Evolutionary conservation across 345 rosid species (phyloP).

Genomic region (Turritis glabra): DNA sequence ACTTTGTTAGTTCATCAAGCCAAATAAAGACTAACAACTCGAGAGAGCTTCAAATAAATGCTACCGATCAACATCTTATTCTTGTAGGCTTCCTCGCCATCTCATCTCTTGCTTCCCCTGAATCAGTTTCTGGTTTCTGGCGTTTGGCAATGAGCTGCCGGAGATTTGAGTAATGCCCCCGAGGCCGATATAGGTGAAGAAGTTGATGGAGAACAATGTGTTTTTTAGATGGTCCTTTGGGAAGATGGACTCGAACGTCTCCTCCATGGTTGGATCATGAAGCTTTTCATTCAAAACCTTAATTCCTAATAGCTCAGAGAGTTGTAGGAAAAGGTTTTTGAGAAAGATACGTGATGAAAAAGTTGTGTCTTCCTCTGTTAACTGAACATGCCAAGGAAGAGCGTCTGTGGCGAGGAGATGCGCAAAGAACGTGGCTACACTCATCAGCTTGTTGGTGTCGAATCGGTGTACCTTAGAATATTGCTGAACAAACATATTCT

Average conservation of each 20-base stretch:
- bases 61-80: not conserved
- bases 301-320: slow-evolving; percentile 66
- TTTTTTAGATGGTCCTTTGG: slow-evolving; percentile 66
- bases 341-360: slow-evolving; percentile 72
- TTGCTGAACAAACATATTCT: slow-evolving; percentile 69
- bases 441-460: slow-evolving; percentile 62
- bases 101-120: slow-evolving; percentile 24
- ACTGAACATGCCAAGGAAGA: slow-evolving; percentile 67
- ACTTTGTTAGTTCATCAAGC: not conserved
- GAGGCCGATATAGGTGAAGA: slow-evolving; percentile 73
- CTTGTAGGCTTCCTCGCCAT: slow-evolving; percentile 35
- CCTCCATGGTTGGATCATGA: slow-evolving; percentile 53
- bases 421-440: slow-evolving; percentile 72
- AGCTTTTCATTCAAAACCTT: slow-evolving; percentile 59
- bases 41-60: not conserved
- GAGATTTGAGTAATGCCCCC: slow-evolving; percentile 66
- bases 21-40: not conserved
- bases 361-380: slow-evolving; percentile 73
- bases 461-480: slow-evolving; percentile 71
- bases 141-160: slow-evolving; percentile 40
- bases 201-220: slow-evolving; percentile 65
- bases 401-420: slow-evolving; percentile 67
- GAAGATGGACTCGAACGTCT: slow-evolving; percentile 65
- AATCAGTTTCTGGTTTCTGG: not conserved
- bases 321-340: slow-evolving; percentile 67